Percentiles rank a stretch among this genome's conserved stretches.
phyloP scores from a whole-genome alignment of 2,329 filamentous ascomycete genomes.

The Coniochaeta pulveracea region DNA sequence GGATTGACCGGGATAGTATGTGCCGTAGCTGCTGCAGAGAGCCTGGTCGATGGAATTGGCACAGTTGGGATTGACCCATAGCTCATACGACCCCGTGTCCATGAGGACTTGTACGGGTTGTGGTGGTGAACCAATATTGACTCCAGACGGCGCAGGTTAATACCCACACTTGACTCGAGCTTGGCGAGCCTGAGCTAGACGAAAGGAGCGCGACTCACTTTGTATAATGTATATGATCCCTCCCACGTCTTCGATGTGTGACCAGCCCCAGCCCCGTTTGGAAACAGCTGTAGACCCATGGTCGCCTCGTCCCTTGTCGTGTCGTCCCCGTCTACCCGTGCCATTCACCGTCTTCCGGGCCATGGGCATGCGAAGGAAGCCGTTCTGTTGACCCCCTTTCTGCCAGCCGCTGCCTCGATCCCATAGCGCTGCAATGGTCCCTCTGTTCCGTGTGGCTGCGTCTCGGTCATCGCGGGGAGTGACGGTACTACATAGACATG shows the following conservation, averaged over 20 bases:
- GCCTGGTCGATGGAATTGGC: conserved; percentile 17
- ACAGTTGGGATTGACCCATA: conserved; percentile 25
- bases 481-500: neutral
- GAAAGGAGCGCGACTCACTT: neutral
- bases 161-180: too few relatives aligned
- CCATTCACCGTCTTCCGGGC: neutral
- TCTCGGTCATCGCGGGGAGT: neutral
- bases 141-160: conserved; percentile 13
- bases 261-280: conserved; percentile 2
- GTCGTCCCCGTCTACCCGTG: neutral
- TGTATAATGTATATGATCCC: conserved; percentile 2
- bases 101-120: conserved; percentile 23
- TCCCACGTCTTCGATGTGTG: conserved; percentile 2
- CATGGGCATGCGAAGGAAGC: conserved; percentile 3
- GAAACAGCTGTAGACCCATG: neutral
- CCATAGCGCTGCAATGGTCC: neutral
- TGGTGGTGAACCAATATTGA: conserved; percentile 23
- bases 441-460: neutral
- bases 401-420: neutral
- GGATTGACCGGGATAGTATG: conserved; percentile 20
- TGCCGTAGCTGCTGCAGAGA: conserved; percentile 20
- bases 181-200: neutral
- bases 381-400: neutral
- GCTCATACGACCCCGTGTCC: conserved; percentile 25
- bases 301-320: neutral